Evolutionary conservation across 2,329 filamentous ascomycete genomes (phyloP).

Genomic region (Dactylellina parvicollis): DNA sequence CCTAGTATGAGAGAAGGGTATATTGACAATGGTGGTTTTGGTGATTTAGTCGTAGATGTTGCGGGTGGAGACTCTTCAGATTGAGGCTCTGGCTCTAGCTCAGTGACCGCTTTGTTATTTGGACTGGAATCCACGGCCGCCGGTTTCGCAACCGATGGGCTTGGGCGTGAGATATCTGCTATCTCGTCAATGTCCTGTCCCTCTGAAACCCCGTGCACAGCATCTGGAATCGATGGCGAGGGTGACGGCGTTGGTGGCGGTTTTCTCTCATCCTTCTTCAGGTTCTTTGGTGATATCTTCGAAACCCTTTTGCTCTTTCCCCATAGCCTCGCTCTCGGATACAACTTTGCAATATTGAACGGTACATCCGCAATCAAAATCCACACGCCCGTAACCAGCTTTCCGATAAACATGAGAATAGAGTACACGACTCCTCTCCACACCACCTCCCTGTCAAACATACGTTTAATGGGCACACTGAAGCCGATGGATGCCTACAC

Average conservation of each 20-base stretch:
- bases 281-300: no score
- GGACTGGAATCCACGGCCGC: background rate
- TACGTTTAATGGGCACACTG: slow-evolving; percentile 76
- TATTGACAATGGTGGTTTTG: slow-evolving; percentile 67
- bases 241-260: slow-evolving; percentile 10
- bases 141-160: background rate
- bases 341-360: slow-evolving; percentile 58
- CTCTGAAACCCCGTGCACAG: background rate
- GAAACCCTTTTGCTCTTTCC: no score
- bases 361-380: slow-evolving; percentile 61
- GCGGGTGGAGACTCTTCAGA: background rate
- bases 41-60: background rate
- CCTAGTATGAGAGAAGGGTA: slow-evolving; percentile 72
- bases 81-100: background rate
- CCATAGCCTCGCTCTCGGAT: no score
- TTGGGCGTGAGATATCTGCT: background rate
- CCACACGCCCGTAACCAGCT: slow-evolving; percentile 71
- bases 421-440: slow-evolving; percentile 80
- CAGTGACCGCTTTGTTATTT: background rate
- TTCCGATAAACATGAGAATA: slow-evolving; percentile 73
- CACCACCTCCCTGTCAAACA: slow-evolving; percentile 72
- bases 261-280: background rate
- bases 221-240: background rate
- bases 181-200: slow-evolving; percentile 1
- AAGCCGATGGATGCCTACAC: slow-evolving; percentile 74